Percentiles rank a stretch among this genome's conserved stretches.
Conservation (phyloP, 2,329 filamentous ascomycete genomes). For the Cryphonectria naterciae region DNA sequence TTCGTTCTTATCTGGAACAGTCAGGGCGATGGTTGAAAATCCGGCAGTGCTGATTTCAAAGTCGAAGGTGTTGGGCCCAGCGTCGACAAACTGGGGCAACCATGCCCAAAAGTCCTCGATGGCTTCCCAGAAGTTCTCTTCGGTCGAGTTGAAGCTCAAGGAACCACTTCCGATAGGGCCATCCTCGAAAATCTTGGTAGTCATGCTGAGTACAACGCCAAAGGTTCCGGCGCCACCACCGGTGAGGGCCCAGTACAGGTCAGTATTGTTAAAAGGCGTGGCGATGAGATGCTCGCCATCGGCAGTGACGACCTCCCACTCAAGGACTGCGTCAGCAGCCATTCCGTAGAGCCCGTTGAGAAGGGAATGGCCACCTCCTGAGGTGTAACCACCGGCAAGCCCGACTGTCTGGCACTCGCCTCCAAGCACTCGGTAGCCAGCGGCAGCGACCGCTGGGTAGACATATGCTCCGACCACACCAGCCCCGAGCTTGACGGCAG, state of each 20-base stretch:
- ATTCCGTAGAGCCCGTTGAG: constrained; percentile 45
- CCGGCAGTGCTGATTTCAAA: not conserved
- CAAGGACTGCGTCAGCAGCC: not conserved
- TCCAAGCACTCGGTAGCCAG: constrained; percentile 48
- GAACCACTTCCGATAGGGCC: not conserved
- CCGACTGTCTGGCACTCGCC: constrained; percentile 56
- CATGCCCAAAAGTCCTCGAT: constrained; percentile 1
- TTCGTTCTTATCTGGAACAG: not conserved
- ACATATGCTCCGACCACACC: constrained; percentile 36
- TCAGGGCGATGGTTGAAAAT: not conserved
- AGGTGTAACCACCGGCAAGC: constrained; percentile 56
- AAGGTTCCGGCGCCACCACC: constrained; percentile 58
- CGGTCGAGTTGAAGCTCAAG: constrained; percentile 1
- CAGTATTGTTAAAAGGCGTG: constrained; percentile 38
- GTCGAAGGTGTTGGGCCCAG: not conserved
- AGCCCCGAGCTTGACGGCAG: constrained; percentile 35
- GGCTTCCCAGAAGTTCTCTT: constrained; percentile 1
- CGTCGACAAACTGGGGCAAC: not conserved
- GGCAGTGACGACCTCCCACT: not conserved
- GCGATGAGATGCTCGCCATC: not conserved
- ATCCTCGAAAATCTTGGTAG: constrained; percentile 49
- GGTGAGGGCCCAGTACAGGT: constrained; percentile 60
- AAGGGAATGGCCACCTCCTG: constrained; percentile 58
- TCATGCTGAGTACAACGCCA: constrained; percentile 55
- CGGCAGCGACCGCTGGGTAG: constrained; percentile 37